A percentile compares a stretch with the other conserved stretches of the same genome.
Evolutionary conservation across 495 filamentous ascomycete genomes (phyloP).

Genomic region (Ramalina peruviana): DNA sequence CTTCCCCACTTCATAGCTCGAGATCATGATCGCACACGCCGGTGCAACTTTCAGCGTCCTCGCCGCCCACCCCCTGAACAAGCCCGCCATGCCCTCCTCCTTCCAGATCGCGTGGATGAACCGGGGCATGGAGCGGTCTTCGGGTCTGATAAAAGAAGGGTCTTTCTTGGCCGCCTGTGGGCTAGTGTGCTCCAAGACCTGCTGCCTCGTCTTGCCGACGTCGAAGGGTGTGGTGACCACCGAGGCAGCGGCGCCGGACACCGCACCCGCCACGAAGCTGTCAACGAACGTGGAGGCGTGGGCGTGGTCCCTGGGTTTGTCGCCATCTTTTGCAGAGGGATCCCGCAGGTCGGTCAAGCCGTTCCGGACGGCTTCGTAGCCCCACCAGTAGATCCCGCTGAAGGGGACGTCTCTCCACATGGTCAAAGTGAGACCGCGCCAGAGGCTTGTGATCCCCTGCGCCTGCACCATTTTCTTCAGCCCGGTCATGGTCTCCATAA

Average conservation of each 20-base stretch:
- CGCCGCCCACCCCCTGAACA: conserved; percentile 85
- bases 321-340: conserved; percentile 10
- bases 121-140: conserved; percentile 58
- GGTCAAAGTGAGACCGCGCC: conserved; percentile 84
- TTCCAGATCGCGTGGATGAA: conserved; percentile 80
- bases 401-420: conserved; percentile 97
- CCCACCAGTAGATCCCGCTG: conserved; percentile 94
- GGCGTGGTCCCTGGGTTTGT: conserved; percentile 32
- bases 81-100: conserved; percentile 62
- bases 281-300: conserved; percentile 66
- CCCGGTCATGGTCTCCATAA: conserved; percentile 60
- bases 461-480: conserved; percentile 62
- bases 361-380: conserved; percentile 72
- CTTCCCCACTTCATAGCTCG: conserved; percentile 92
- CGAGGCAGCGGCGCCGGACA: conserved; percentile 71
- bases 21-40: conserved; percentile 99
- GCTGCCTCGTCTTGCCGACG: conserved; percentile 89
- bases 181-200: conserved; percentile 48
- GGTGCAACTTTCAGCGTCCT: conserved; percentile 89
- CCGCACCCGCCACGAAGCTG: conserved; percentile 74
- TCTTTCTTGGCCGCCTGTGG: conserved; percentile 4
- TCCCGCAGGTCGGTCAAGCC: conserved; percentile 45
- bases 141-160: conserved; percentile 37
- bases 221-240: conserved; percentile 93
- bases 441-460: conserved; percentile 69